Percentiles rank a stretch among this genome's conserved stretches.
phyloP scores from a whole-genome alignment of 371 early-diverging fungal species.

The Saksenaea vasiformis region DNA sequence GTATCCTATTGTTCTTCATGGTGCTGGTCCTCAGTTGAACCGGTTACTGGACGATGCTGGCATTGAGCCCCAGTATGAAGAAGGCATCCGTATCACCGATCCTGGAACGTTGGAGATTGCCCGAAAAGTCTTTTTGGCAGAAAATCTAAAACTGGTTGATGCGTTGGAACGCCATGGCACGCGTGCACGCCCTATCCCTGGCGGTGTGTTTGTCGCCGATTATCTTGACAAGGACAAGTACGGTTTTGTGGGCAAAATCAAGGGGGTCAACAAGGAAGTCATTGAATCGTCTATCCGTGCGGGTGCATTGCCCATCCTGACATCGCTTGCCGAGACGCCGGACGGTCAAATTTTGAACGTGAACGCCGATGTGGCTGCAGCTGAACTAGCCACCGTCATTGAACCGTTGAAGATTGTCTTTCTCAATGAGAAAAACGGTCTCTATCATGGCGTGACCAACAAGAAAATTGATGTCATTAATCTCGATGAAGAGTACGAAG shows the following conservation, averaged over 20 bases:
- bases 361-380: conserved; percentile 97
- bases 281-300: conserved; percentile 91
- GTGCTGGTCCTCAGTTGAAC: conserved; percentile 97
- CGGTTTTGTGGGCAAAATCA: conserved; percentile 90
- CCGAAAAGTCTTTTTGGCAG: conserved; percentile 86
- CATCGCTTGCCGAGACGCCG: conserved; percentile 94
- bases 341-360: conserved; percentile 96
- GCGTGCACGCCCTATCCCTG: conserved; percentile 90
- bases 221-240: conserved; percentile 92
- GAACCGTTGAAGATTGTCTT: conserved; percentile 97
- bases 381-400: conserved; percentile 91
- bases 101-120: conserved; percentile 89
- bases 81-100: conserved; percentile 97
- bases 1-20: conserved; percentile 97
- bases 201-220: conserved; percentile 94
- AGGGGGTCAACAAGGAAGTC: conserved; percentile 84
- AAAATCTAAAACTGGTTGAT: conserved; percentile 94
- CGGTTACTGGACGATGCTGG: conserved; percentile 81
- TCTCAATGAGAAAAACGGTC: conserved; percentile 94
- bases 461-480: conserved; percentile 94
- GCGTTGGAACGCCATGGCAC: conserved; percentile 94
- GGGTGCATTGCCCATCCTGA: conserved; percentile 93
- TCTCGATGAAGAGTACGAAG: conserved; percentile 90
- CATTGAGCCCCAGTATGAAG: conserved; percentile 90
- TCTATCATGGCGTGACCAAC: conserved; percentile 90